Evolutionary conservation across 169 alveolate species (phyloP), one percentile per base, ranked within the genome.

Genomic region (Besnoitia besnoiti): DNA sequence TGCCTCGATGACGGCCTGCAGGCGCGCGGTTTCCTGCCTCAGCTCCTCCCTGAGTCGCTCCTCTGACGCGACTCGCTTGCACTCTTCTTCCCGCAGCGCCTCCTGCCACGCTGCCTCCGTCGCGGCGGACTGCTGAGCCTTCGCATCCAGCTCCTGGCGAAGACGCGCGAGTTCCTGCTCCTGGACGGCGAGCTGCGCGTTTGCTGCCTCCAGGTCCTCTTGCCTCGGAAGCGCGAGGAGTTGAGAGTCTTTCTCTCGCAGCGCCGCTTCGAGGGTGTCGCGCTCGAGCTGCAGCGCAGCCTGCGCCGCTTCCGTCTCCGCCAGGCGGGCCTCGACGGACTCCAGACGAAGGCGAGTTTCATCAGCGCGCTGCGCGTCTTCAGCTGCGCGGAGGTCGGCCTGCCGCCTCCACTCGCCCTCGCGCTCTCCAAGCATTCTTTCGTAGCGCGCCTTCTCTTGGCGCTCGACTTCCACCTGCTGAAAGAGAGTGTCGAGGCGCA

Each of bases 241-340:
- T n/a, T 21, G 33, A n/a, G 12, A 19, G 33, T 73, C 88, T 40
- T 89, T 89, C 87, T 73, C 92, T 27, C 5, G 8, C 33, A 89
- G 51, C 39, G 47, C 76, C 61, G 33, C 76, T 40, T 87, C 88
- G 49, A 89, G 62, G 40, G 75, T 77, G 8, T 47, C 62, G 61
- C 67, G 49, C 87, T 89, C 92, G 42, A 19, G 87, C 82, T 51
- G 61, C 85, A 90, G n/a, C 21, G 84, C 90, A 33, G 84, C 84
- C 50, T 77, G 90, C 42, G 49, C 73, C 40, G 49, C 84, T 35
- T 85, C 93, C 44, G 76, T 73, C 46, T 7, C 82, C 16, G 8
- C 47, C 0, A 73, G 47, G 3, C n/a, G 82, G 2, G 82, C 24
- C 82, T 73, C 39, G n/a, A 73, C 47, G 24, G 39, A 39, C 46